Evolutionary conservation across 495 filamentous ascomycete species (phyloP).

Genomic region (Astrothelium subdiscretum): DNA sequence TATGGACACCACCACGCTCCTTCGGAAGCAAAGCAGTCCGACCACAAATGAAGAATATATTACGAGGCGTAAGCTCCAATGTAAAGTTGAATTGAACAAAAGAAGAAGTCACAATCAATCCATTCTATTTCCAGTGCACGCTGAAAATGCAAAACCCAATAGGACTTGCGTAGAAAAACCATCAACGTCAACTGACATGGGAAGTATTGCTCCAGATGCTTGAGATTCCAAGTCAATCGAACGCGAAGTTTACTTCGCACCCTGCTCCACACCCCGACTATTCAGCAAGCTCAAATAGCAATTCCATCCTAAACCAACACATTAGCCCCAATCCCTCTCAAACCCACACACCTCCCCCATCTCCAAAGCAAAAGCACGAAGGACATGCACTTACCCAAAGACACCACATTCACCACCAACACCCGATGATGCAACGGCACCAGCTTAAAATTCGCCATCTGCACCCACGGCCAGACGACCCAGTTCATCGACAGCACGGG

Average conservation of each 20-base stretch:
- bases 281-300: conserved; percentile 85
- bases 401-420: conserved; percentile 78
- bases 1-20: too few species aligned
- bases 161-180: neutral
- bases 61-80: too few species aligned
- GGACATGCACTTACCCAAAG: conserved; percentile 39
- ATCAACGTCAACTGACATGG: too few species aligned
- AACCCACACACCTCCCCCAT: neutral
- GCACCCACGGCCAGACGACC: conserved; percentile 87
- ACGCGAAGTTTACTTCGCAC: neutral
- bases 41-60: too few species aligned
- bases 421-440: conserved; percentile 80
- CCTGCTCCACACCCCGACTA: conserved; percentile 25
- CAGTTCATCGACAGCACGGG: conserved; percentile 71
- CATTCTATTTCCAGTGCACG: neutral
- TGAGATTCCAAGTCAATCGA: too few species aligned
- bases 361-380: conserved; percentile 3
- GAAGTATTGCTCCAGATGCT: too few species aligned
- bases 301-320: conserved; percentile 65
- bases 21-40: too few species aligned
- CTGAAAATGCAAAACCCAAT: neutral
- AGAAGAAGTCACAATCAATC: neutral
- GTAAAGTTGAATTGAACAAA: too few species aligned
- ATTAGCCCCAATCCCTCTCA: conserved; percentile 12
- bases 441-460: conserved; percentile 80